Evolutionary conservation across 257 asterid species (phyloP).

Genomic region (Nyctanthes arbortristis): DNA sequence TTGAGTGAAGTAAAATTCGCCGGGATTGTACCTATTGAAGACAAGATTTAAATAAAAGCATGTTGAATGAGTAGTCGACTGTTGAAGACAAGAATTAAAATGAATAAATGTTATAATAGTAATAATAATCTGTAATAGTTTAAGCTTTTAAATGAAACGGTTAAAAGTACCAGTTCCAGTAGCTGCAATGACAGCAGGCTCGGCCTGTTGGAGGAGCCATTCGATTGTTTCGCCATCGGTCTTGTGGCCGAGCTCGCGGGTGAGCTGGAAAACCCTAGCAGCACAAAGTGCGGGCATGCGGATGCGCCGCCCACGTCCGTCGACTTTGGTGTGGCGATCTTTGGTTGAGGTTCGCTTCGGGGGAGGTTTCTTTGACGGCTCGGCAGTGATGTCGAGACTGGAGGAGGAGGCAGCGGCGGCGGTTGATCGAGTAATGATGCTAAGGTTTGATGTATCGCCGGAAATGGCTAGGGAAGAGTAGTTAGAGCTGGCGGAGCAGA

Average conservation of each 20-base stretch:
- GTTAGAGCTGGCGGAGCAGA: conserved; percentile 30
- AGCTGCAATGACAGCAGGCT: conserved; percentile 90
- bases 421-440: conserved; percentile 27
- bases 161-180: conserved; percentile 71
- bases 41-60: neutral
- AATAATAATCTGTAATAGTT: neutral
- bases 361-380: conserved; percentile 62
- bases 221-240: conserved; percentile 93
- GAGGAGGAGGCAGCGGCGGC: conserved; percentile 36
- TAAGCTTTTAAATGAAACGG: neutral
- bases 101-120: neutral
- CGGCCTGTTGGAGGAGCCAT: conserved; percentile 96
- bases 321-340: conserved; percentile 92
- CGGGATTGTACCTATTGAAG: conserved; percentile 54
- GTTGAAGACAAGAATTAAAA: neutral
- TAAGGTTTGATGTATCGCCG: conserved; percentile 42
- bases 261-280: conserved; percentile 96
- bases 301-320: conserved; percentile 91
- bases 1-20: conserved; percentile 91
- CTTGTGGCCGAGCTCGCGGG: conserved; percentile 91
- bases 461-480: conserved; percentile 43
- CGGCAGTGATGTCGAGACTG: conserved; percentile 42
- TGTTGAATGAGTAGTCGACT: no score
- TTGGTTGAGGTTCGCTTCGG: conserved; percentile 82
- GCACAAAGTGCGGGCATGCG: conserved; percentile 98